These are phyloP conservation scores for Beauveria scarabaeidicola DNA, from an alignment of 2,329 filamentous ascomycete species.

Conservation along the genomic window DNA sequence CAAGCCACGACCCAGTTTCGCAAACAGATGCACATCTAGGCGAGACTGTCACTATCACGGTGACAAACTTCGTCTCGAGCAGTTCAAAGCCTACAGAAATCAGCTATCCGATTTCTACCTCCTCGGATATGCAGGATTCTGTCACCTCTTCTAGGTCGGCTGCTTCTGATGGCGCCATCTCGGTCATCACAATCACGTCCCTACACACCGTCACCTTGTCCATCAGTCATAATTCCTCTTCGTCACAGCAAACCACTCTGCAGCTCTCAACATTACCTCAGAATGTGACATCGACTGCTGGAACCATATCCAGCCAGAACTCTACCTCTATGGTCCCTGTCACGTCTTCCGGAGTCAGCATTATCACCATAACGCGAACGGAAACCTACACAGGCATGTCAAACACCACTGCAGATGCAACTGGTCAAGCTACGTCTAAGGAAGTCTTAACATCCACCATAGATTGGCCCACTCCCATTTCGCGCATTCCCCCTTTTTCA, in stretches of 20 bases:
- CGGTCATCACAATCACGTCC: constrained; percentile 5
- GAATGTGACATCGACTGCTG: neutral
- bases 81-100: neutral
- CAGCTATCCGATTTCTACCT: neutral
- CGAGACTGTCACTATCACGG: constrained; percentile 2
- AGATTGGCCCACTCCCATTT: neutral
- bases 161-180: neutral
- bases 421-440: neutral
- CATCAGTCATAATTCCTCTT: neutral
- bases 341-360: neutral
- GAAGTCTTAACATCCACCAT: constrained; percentile 1
- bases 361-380: constrained; percentile 4
- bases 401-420: neutral
- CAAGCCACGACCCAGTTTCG: neutral
- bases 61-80: constrained; percentile 1
- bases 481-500: neutral
- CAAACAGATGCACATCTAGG: neutral
- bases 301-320: neutral
- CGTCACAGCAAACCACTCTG: neutral
- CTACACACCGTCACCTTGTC: constrained; percentile 1
- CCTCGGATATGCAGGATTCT: neutral
- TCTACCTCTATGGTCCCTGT: neutral
- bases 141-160: neutral
- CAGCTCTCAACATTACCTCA: neutral
- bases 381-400: neutral